Evolutionary conservation across 345 rosid genomes (phyloP).

Genomic region (Rhizophora apiculata): DNA sequence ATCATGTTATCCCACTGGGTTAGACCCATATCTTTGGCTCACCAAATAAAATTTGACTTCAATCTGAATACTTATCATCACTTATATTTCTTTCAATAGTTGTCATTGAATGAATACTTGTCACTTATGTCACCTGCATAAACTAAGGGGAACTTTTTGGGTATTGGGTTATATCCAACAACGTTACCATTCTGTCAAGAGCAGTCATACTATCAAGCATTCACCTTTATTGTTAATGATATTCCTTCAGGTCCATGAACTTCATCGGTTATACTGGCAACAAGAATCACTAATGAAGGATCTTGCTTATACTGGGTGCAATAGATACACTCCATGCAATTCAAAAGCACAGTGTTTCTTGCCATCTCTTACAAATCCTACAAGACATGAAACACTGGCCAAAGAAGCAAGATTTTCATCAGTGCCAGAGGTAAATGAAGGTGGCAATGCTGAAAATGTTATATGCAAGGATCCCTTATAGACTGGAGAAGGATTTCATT

Average conservation of each 20-base stretch:
- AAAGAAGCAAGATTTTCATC: constrained; percentile 19
- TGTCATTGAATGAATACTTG: neutral
- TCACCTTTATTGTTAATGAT: constrained; percentile 8
- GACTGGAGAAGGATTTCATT: neutral
- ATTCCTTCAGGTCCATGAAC: constrained; percentile 42
- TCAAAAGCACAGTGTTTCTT: constrained; percentile 18
- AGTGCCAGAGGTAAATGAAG: constrained; percentile 24
- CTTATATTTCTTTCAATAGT: neutral
- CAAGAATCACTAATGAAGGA: constrained; percentile 43
- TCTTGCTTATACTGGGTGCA: constrained; percentile 17
- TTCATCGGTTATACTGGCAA: constrained; percentile 36
- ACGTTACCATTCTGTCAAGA: neutral
- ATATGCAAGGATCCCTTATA: neutral
- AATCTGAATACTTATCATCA: too few relatives aligned
- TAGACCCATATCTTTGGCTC: neutral
- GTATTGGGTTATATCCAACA: neutral
- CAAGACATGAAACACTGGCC: constrained; percentile 12
- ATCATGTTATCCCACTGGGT: neutral
- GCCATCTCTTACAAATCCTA: constrained; percentile 12
- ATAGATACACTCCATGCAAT: constrained; percentile 21
- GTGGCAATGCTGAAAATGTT: neutral
- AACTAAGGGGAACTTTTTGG: constrained; percentile 1
- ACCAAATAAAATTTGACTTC: neutral
- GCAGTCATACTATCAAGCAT: neutral
- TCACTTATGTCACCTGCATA: neutral